Conservation (phyloP, 805 yeast species). For the Naumovozyma baii region DNA sequence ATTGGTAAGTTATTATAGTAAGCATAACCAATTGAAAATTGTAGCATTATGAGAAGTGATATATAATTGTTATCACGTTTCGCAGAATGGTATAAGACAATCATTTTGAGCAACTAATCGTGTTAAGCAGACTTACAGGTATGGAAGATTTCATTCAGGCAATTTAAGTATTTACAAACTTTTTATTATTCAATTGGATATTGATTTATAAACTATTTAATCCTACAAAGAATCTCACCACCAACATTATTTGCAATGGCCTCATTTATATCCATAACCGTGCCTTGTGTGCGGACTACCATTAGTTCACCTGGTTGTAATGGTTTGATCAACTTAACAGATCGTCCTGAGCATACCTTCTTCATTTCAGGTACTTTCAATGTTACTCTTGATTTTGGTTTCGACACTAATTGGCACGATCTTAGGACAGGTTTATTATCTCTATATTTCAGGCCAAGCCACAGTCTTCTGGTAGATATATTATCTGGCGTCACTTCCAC, state of each 20-base stretch:
- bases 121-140: too few species aligned
- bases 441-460: slow-evolving; percentile 88
- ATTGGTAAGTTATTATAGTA: too few species aligned
- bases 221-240: slow-evolving; percentile 79
- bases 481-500: slow-evolving; percentile 80
- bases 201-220: slow-evolving; percentile 32
- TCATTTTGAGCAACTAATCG: too few species aligned
- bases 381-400: slow-evolving; percentile 70
- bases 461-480: slow-evolving; percentile 72
- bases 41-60: too few species aligned
- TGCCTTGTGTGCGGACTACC: slow-evolving; percentile 48
- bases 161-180: neutral
- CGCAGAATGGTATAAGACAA: too few species aligned
- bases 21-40: too few species aligned
- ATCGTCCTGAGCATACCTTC: slow-evolving; percentile 65
- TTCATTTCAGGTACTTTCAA: slow-evolving; percentile 56
- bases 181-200: neutral
- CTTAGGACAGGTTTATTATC: slow-evolving; percentile 68
- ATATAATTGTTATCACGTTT: too few species aligned
- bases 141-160: too few species aligned
- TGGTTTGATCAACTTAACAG: slow-evolving; percentile 68
- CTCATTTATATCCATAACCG: slow-evolving; percentile 70
- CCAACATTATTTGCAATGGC: slow-evolving; percentile 61
- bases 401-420: slow-evolving; percentile 63
- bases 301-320: slow-evolving; percentile 84